Evolutionary conservation across 345 rosid genomes (phyloP).

Genomic region (Hypericum perforatum): DNA sequence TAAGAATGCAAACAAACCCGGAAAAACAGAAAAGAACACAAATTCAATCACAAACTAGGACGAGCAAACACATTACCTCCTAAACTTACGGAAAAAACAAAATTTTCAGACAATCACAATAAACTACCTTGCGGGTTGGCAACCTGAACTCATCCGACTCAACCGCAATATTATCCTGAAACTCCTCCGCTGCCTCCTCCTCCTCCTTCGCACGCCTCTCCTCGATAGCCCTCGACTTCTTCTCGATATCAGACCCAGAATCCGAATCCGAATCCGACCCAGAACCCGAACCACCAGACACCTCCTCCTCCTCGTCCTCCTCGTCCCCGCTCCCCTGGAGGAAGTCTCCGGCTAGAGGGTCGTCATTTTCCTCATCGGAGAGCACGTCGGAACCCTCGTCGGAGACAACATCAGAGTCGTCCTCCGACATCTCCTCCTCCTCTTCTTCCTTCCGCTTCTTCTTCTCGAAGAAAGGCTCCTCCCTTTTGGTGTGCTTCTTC

Average conservation of each 20-base stretch:
- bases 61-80: slow-evolving; percentile 4
- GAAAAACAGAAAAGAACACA: slow-evolving; percentile 1
- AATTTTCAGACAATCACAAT: neutral
- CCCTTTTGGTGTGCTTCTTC: too few relatives aligned
- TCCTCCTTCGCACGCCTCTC: slow-evolving; percentile 24
- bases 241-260: slow-evolving; percentile 39
- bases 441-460: too few relatives aligned
- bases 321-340: slow-evolving; percentile 40
- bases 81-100: too few relatives aligned
- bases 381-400: slow-evolving; percentile 34
- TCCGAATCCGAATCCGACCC: slow-evolving; percentile 23
- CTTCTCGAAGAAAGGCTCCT: too few relatives aligned
- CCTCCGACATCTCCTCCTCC: too few relatives aligned
- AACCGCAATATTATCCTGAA: slow-evolving; percentile 39
- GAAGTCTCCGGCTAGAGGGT: slow-evolving; percentile 49
- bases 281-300: slow-evolving; percentile 12
- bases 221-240: slow-evolving; percentile 45
- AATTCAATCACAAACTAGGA: slow-evolving; percentile 1
- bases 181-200: slow-evolving; percentile 50
- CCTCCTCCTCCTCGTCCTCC: slow-evolving; percentile 29
- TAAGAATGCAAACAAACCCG: slow-evolving; percentile 1
- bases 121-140: slow-evolving; percentile 68
- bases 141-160: slow-evolving; percentile 71
- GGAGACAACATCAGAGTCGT: too few relatives aligned
- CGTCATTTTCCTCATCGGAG: slow-evolving; percentile 36